Evolutionary conservation across 2,329 filamentous ascomycete genomes (phyloP).

Genomic region (Lasiodiplodia gonubiensis): DNA sequence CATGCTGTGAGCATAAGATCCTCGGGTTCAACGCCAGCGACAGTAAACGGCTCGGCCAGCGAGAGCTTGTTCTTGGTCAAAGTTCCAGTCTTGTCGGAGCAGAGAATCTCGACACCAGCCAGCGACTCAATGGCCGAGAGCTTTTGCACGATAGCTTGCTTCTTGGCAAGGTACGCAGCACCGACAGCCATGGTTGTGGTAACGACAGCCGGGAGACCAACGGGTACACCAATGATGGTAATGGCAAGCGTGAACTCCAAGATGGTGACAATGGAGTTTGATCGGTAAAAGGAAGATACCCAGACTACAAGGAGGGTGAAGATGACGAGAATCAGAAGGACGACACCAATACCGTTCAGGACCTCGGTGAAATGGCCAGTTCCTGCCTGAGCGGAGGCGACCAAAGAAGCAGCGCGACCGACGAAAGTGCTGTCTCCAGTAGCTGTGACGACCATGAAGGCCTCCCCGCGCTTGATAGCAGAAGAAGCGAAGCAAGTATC

Average conservation of each 20-base stretch:
- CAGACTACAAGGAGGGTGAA: constrained; percentile 82
- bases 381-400: constrained; percentile 75
- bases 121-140: constrained; percentile 90
- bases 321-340: constrained; percentile 80
- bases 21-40: constrained; percentile 80
- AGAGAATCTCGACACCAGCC: constrained; percentile 90
- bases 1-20: constrained; percentile 93
- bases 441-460: constrained; percentile 79
- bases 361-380: constrained; percentile 91
- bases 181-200: constrained; percentile 96
- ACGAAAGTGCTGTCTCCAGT: constrained; percentile 92
- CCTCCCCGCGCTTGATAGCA: constrained; percentile 87
- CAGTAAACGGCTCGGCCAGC: constrained; percentile 81
- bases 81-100: constrained; percentile 93
- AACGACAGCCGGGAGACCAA: constrained; percentile 90
- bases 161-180: constrained; percentile 88
- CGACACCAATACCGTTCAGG: constrained; percentile 82
- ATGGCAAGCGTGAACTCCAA: constrained; percentile 86
- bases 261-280: constrained; percentile 78
- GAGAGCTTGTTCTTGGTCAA: constrained; percentile 95
- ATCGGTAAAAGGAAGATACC: constrained; percentile 87
- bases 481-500: constrained; percentile 87
- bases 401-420: constrained; percentile 84
- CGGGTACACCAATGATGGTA: constrained; percentile 89
- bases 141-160: constrained; percentile 93